A percentile compares a stretch with the other conserved stretches of the same genome.
Conservation (phyloP, 2,329 filamentous ascomycete species). For the Gremmenia infestans region DNA sequence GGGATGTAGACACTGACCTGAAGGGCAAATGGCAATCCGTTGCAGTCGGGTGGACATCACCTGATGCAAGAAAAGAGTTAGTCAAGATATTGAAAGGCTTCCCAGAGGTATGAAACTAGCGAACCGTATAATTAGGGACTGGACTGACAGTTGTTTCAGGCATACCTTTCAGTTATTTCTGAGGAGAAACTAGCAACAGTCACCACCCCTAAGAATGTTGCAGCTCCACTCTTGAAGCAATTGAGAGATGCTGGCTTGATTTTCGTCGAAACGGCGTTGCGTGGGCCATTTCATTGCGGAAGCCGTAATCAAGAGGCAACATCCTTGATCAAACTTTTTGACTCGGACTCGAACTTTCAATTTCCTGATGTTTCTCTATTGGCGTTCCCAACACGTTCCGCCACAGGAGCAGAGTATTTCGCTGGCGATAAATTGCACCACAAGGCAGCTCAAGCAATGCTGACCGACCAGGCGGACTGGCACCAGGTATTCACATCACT, state of each 20-base stretch:
- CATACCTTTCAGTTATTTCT: slow-evolving; percentile 4
- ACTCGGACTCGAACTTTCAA: slow-evolving; percentile 27
- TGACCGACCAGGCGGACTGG: slow-evolving; percentile 35
- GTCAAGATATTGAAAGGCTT: background rate
- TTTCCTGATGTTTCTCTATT: slow-evolving; percentile 31
- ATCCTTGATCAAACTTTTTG: slow-evolving; percentile 27
- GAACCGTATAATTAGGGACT: no score
- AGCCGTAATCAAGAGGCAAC: slow-evolving; percentile 12
- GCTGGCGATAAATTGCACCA: slow-evolving; percentile 26
- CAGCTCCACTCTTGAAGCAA: background rate
- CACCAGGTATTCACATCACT: slow-evolving; percentile 27
- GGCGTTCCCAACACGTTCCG: slow-evolving; percentile 25
- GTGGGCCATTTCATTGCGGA: slow-evolving; percentile 32
- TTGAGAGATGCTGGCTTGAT: slow-evolving; percentile 25
- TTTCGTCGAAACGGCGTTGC: slow-evolving; percentile 29
- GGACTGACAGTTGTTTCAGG: background rate
- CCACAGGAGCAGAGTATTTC: slow-evolving; percentile 17
- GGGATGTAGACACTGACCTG: slow-evolving; percentile 3
- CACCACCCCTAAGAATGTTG: slow-evolving; percentile 18
- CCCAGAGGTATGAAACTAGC: background rate
- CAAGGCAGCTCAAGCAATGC: slow-evolving; percentile 31
- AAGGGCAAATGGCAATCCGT: background rate
- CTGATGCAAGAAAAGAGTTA: slow-evolving; percentile 8
- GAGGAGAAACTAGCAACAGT: slow-evolving; percentile 34
- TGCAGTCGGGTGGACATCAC: background rate